Base-by-base conservation (phyloP, 1,284 basidiomycete genomes). In the Trichosporon faecale region DNA sequence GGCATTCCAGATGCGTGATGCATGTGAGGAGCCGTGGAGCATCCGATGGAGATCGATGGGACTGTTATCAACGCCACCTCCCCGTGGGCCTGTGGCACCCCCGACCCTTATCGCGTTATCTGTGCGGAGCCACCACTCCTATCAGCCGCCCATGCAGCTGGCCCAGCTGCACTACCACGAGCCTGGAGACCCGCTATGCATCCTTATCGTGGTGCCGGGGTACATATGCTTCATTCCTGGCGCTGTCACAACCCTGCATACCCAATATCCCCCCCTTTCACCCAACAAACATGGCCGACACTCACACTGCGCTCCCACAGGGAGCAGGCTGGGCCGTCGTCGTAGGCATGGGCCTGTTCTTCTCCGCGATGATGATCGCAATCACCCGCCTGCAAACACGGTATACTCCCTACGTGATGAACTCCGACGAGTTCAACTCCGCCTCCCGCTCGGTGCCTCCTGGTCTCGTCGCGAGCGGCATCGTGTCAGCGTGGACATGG, bases 401-500 rank as follows among this genome's bases (percentile, higher is more conserved):
- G 25, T 83, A 83, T 69, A 80, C 80, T 2, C 73, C 73, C 0
- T 75, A 78, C 74, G 27, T 31, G 4, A 79, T 80, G 65, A 71
- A 76, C 8, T 78, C 81, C 5, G 85, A 85, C 0, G 93, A 95
- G 80, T 95, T 94, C 82, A 91, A 89, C 74, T 91, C 89, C 68
- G 93, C 93, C 2, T 79, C 78, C 69, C 67, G 66, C 35, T 91
- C 89, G 71, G 88, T 94, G 65, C 94, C 94, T 75, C 93, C 94
- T 1, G 94, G 93, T 7, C 85, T 97, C 55, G 94, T 96, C 70
- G 94, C 94, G 0, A 89, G 92, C 11, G 94, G 93, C 7, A 94
- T 96, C 72, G 92, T 95, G 35, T 72, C 74, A 1, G 83, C 82
- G 0, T 85, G 84, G 84, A 94, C 93, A 21, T 94, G 82, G 82